phyloP scores from a whole-genome alignment of 495 filamentous ascomycete species.

The Talaromyces trachyspermus region DNA sequence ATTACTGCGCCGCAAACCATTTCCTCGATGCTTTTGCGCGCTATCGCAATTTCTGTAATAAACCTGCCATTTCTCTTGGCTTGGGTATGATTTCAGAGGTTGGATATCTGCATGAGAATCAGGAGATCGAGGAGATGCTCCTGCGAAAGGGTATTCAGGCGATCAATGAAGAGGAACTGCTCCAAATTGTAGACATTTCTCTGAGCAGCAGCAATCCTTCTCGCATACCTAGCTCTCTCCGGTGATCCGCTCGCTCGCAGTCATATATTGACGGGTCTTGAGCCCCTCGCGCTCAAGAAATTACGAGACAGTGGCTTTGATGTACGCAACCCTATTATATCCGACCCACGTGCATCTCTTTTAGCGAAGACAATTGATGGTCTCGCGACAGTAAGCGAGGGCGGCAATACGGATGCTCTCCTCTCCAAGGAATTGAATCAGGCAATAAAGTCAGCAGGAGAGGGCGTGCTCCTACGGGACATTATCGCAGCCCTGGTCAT shows the following conservation, averaged over 20 bases:
- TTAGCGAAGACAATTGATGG: no score
- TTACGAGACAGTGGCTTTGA: no score
- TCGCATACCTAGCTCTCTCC: slow-evolving; percentile 17
- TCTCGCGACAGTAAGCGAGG: no score
- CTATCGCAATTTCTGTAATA: slow-evolving; percentile 4
- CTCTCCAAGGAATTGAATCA: no score
- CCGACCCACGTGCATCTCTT: no score
- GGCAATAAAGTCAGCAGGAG: no score
- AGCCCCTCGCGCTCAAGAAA: no score
- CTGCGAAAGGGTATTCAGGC: slow-evolving; percentile 21
- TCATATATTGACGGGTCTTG: no score
- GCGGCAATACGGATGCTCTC: no score
- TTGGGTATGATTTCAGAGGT: slow-evolving; percentile 19
- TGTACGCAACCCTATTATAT: no score
- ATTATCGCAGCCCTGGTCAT: slow-evolving; percentile 8
- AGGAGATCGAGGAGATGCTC: slow-evolving; percentile 24
- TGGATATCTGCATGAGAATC: slow-evolving; percentile 30
- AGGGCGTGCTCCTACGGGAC: slow-evolving; percentile 18
- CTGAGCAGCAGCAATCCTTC: no score
- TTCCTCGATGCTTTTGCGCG: slow-evolving; percentile 22
- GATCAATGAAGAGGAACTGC: slow-evolving; percentile 26
- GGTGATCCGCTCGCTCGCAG: no score
- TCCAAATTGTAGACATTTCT: slow-evolving; percentile 27
- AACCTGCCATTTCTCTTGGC: slow-evolving; percentile 13
- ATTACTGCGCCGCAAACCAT: slow-evolving; percentile 18